Evolutionary conservation across 2,329 filamentous ascomycete species (phyloP), one percentile per base, ranked within the genome.

Genomic region (Colletotrichum spaethianum): DNA sequence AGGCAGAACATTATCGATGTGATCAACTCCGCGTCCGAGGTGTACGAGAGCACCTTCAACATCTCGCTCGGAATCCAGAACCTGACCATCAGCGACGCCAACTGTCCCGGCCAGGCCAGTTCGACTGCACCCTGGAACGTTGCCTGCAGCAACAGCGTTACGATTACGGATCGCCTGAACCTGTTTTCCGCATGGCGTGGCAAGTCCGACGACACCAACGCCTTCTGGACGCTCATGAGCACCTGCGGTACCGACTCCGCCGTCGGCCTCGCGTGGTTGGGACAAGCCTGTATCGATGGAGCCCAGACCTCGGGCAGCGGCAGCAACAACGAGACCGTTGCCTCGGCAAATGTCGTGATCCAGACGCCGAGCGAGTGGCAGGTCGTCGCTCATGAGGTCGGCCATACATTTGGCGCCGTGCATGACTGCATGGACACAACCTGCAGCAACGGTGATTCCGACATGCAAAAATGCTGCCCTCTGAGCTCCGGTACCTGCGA

Each of bases 331-430:
- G 93, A 96, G 82, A 94, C 91, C 0, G 93, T 97, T 38, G 92
- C 93, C 26, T 93, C 94, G 40, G 92, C 96, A 73, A 98, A 98
- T 79, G 94, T 99, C 1, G 94, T 99, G 28, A 92, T 96, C 33
- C 91, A 91, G 74, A 97, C 94, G 0, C 87, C 89, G 28, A 93
- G 91, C 3, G 95, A 98, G 80, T 98, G 96, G 96, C 95, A 98
- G 80, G 93, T 98, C 70, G 94, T 98, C 82, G 96, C 96, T 38
- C 96, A 98, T 80, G 96, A 98, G 82, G 92, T 92, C 3, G 96
- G 95, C 1, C 96, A 98, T 81, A 98, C 95, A 0, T 98, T 98
- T 81, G 96, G 96, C 56, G 96, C 96, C 6, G 94, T 98, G 12
- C 96, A 99, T 82, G 96, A 99, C 82, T 99, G 96, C 82, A 93